Conservation (phyloP, 805 yeast genomes). For the Pichia ethanolica region DNA sequence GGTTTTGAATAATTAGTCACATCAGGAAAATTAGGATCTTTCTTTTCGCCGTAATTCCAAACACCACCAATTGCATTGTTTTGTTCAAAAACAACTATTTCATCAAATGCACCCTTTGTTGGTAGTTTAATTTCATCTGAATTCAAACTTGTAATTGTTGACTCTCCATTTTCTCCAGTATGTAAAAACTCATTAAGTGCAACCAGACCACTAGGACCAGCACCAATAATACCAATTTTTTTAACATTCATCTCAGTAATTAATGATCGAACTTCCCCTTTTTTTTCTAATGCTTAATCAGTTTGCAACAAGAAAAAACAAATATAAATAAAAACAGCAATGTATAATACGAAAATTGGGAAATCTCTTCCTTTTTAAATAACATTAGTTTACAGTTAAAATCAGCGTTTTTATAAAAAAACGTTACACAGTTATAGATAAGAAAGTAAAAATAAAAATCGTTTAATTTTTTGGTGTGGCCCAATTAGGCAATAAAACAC, state of each 20-base stretch:
- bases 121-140: conserved; percentile 1
- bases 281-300: not conserved
- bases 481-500: no score
- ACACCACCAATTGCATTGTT: conserved; percentile 32
- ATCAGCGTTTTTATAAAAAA: no score
- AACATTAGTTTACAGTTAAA: no score
- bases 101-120: conserved; percentile 25
- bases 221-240: conserved; percentile 29
- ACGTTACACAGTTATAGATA: no score
- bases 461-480: no score
- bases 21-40: not conserved
- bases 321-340: no score
- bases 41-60: conserved; percentile 24
- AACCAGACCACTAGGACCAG: conserved; percentile 33
- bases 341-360: no score
- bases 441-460: no score
- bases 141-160: conserved; percentile 13
- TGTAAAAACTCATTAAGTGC: conserved; percentile 26
- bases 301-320: not conserved
- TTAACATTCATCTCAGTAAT: conserved; percentile 17
- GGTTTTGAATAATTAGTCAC: conserved; percentile 12
- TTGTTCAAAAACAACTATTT: conserved; percentile 35
- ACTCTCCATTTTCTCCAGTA: conserved; percentile 21
- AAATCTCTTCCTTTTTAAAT: no score
- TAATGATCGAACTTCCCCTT: no score